These are phyloP conservation scores for Tubosaeta sp. DNA, from an alignment of 768 basidiomycete genomes.

Conservation along the genomic window DNA sequence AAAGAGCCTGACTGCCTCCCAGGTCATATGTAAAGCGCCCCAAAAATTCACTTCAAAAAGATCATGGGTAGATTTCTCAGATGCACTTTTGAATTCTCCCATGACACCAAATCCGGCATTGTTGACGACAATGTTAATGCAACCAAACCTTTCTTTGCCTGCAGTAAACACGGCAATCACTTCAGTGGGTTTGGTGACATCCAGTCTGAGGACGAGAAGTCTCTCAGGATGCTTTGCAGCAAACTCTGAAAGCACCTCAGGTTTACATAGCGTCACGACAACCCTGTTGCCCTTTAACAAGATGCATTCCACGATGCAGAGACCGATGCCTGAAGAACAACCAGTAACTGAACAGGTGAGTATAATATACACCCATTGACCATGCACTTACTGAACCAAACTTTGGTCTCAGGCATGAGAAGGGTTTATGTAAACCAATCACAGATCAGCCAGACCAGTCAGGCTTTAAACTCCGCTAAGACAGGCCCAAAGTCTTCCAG, in stretches of 20 bases:
- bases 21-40: conserved; percentile 39
- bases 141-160: conserved; percentile 27
- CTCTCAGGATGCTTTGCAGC: conserved; percentile 19
- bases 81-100: conserved; percentile 34
- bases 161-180: conserved; percentile 33
- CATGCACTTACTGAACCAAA: conserved; percentile 20
- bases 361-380: too few relatives aligned
- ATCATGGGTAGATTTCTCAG: conserved; percentile 31
- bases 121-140: conserved; percentile 31
- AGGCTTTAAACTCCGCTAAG: too few relatives aligned
- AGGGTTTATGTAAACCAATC: too few relatives aligned
- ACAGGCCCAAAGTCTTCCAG: too few relatives aligned
- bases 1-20: conserved; percentile 27
- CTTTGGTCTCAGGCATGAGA: conserved; percentile 3
- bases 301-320: conserved; percentile 26
- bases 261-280: conserved; percentile 42
- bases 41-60: conserved; percentile 44
- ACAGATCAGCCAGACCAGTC: too few relatives aligned
- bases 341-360: conserved; percentile 35
- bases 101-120: conserved; percentile 21
- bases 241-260: conserved; percentile 28
- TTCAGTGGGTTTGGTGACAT: conserved; percentile 33
- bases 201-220: conserved; percentile 37
- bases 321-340: conserved; percentile 38
- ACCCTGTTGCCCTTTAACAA: conserved; percentile 36